These are phyloP conservation scores for Fraxinus americana DNA, from an alignment of 257 asterid species.

Conservation along the genomic window DNA sequence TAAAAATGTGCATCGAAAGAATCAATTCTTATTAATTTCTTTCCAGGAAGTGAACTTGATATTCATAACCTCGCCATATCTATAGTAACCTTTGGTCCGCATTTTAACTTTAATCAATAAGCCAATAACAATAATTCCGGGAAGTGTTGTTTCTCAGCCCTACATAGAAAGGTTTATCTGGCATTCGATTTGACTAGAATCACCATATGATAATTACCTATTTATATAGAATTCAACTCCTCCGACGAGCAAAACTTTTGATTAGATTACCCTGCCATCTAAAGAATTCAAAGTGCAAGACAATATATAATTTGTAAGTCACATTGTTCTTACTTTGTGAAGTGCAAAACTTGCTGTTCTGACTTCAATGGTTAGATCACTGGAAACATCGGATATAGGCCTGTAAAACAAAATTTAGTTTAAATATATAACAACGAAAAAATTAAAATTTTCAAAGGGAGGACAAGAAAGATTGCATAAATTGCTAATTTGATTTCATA, in stretches of 20 bases:
- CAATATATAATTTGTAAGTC: not conserved
- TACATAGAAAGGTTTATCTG: not conserved
- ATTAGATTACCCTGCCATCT: not conserved
- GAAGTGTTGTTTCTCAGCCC: not conserved
- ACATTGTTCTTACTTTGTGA: conserved; percentile 68
- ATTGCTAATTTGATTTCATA: not conserved
- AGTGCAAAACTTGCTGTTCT: conserved; percentile 77
- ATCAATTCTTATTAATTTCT: not conserved
- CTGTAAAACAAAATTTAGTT: conserved; percentile 42
- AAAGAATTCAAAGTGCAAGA: not conserved
- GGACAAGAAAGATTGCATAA: conserved; percentile 4
- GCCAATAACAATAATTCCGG: not conserved
- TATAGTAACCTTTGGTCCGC: not conserved
- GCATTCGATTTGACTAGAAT: not conserved
- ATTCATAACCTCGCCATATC: not conserved
- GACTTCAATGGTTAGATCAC: conserved; percentile 88
- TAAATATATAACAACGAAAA: not conserved
- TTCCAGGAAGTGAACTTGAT: not conserved
- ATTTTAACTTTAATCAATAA: not conserved
- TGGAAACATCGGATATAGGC: conserved; percentile 95
- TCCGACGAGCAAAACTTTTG: not conserved
- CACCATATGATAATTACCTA: not conserved
- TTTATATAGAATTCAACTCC: not conserved
- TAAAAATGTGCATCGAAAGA: not conserved
- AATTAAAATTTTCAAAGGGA: not conserved